Base-by-base conservation (phyloP, 192 early-diverging fungal genomes). In the Podila minutissima region DNA sequence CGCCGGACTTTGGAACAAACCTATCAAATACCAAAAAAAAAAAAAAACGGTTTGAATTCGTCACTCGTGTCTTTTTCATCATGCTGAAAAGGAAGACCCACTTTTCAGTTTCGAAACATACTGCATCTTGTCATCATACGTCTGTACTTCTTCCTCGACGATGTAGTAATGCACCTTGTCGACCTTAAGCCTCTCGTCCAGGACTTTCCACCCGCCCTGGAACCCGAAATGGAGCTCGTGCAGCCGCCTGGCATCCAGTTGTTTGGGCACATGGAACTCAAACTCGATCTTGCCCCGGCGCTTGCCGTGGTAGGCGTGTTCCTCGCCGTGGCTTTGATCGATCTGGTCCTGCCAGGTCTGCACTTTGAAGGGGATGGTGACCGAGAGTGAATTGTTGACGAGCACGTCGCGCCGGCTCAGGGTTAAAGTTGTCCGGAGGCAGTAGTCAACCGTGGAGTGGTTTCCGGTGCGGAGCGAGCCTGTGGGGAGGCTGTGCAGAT, bases 311-410 rank as follows among this genome's bases (percentile, higher is more conserved):
- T 68, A 79, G 8, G 76, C 60, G 12, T 72, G 65, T 2, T 79
- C 76, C 5, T 79, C 76, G 32, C 65, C 72, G 8, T 67, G 70
- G 17, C 59, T 51, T 32, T 31, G 32, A 24, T 79, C 76, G 19
- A 79, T 67, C 53, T 59, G 49, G 28, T 79, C 76, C 61, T 79
- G 76, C 76, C 76, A 79, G 28, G 26, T 33, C 53, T 79, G 76
- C 12, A 79, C 28, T n/a, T 51, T 49, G 38, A 79, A 67, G 0
- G 76, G 76, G 11, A 67, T 58, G 1, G 69, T 48, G 4, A 53
- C 57, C n/a, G 76, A 64, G 48, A 79, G 65, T 2, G 67, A 59
- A 53, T 79, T 79, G 55, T 79, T 79, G 53, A 79, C 76, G 0
- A 79, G 70, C 19, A 79, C 67, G 29, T 72, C 64, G 19, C 63